A percentile compares a stretch with the other conserved stretches of the same genome.
Conservation (phyloP, 1,284 basidiomycete genomes). For the Trametes hirsuta region DNA sequence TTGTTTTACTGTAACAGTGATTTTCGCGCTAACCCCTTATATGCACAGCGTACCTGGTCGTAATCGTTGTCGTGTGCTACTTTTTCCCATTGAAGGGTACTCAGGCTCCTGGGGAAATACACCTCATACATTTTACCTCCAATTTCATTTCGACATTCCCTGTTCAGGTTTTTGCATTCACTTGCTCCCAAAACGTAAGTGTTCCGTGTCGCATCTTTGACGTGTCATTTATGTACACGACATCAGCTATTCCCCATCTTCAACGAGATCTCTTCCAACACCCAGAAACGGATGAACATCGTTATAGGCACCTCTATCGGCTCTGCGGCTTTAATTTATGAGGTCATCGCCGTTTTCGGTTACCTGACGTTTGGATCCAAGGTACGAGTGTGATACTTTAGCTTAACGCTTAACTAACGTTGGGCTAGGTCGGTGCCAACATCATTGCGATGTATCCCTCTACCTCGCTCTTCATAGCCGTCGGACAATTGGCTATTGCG, state of each 20-base stretch:
- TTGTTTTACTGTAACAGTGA: no score
- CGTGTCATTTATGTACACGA: not conserved
- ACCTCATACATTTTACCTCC: conserved; percentile 74
- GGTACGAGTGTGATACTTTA: conserved; percentile 39
- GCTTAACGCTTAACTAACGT: not conserved
- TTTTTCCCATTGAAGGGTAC: conserved; percentile 70
- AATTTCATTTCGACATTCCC: conserved; percentile 87
- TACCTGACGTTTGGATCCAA: conserved; percentile 95
- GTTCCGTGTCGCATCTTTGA: conserved; percentile 28
- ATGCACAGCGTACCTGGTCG: conserved; percentile 66
- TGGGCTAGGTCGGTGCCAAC: conserved; percentile 78
- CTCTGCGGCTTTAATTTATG: conserved; percentile 76
- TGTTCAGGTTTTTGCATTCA: conserved; percentile 95
- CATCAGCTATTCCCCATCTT: conserved; percentile 86
- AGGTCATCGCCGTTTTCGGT: conserved; percentile 84
- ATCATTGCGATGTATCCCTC: conserved; percentile 96
- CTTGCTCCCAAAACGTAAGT: conserved; percentile 86
- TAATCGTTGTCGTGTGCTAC: conserved; percentile 77
- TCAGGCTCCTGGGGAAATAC: conserved; percentile 63
- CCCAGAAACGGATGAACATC: conserved; percentile 84
- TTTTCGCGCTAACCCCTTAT: conserved; percentile 4
- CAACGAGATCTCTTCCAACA: conserved; percentile 88
- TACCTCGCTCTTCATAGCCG: conserved; percentile 90
- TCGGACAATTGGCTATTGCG: conserved; percentile 94
- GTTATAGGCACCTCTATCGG: conserved; percentile 89